Conservation (phyloP, 2,329 filamentous ascomycete species). For the Fusarium piperis region DNA sequence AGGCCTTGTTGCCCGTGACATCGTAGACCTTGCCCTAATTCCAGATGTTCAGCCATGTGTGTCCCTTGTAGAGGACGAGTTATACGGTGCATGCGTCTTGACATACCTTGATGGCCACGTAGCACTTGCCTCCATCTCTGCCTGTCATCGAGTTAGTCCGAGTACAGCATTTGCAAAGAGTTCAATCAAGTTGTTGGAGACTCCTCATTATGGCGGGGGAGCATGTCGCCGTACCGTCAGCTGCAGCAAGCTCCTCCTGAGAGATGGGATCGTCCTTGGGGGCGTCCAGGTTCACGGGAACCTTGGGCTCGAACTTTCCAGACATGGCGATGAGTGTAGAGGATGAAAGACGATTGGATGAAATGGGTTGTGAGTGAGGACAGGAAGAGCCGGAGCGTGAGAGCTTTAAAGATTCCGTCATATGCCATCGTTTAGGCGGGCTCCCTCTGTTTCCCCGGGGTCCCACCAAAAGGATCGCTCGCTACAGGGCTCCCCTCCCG, state of each 20-base stretch:
- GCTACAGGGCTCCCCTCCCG: not conserved
- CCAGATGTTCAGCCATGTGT: slow-evolving; percentile 16
- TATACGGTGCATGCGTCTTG: slow-evolving; percentile 3
- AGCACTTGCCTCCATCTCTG: slow-evolving; percentile 70
- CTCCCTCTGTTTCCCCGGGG: not conserved
- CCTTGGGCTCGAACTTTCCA: slow-evolving; percentile 81
- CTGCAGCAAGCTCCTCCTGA: slow-evolving; percentile 80
- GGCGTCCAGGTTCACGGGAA: slow-evolving; percentile 77
- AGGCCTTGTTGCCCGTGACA: slow-evolving; percentile 88
- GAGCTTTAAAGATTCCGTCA: slow-evolving; percentile 35
- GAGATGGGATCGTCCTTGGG: slow-evolving; percentile 91
- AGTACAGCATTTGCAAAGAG: not conserved
- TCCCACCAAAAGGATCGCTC: not conserved
- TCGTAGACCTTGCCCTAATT: slow-evolving; percentile 89
- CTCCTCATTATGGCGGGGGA: not conserved
- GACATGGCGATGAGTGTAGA: slow-evolving; percentile 53
- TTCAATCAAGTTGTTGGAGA: not conserved
- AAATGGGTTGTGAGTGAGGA: not conserved
- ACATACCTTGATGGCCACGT: slow-evolving; percentile 75
- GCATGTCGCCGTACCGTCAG: slow-evolving; percentile 74
- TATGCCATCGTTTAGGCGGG: slow-evolving; percentile 16
- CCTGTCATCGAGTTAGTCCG: slow-evolving; percentile 57
- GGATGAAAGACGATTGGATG: not conserved
- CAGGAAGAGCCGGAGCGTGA: not conserved
- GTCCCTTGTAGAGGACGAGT: slow-evolving; percentile 1